Evolutionary conservation across 441 rosid species (phyloP).

Genomic region (Gossypium davidsonii): DNA sequence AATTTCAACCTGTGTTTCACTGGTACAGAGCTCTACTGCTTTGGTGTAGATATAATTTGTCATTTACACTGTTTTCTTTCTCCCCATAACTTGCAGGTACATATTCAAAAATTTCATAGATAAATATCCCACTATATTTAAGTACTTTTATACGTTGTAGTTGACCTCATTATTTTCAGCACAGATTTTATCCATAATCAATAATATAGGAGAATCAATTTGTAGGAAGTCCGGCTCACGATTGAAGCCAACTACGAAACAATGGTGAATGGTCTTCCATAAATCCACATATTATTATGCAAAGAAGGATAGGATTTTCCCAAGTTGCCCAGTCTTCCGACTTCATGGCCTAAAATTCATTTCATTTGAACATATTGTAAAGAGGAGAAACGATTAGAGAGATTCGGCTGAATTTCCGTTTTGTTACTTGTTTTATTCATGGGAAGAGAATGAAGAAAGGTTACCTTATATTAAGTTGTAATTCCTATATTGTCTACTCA

Average conservation of each 20-base stretch:
- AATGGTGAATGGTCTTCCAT: background rate
- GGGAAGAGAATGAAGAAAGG: background rate
- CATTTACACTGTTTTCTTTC: background rate
- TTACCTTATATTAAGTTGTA: background rate
- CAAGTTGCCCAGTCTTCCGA: background rate
- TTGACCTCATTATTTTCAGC: background rate
- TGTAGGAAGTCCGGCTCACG: background rate
- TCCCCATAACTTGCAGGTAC: background rate
- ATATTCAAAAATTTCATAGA: background rate
- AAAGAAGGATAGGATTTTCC: background rate
- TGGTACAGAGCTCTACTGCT: background rate
- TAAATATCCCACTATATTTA: background rate
- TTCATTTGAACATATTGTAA: background rate
- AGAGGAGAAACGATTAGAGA: background rate
- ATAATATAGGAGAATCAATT: background rate
- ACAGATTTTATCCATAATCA: background rate
- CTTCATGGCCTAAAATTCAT: background rate
- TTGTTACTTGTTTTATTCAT: background rate
- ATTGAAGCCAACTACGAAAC: background rate
- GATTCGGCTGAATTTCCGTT: background rate
- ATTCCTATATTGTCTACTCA: background rate
- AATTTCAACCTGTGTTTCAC: background rate
- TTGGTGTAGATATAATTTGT: background rate
- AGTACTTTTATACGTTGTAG: background rate
- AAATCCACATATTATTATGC: background rate